These are phyloP conservation scores for Senecio squalidus DNA, from an alignment of 140 eudicot species.

Conservation along the genomic window DNA sequence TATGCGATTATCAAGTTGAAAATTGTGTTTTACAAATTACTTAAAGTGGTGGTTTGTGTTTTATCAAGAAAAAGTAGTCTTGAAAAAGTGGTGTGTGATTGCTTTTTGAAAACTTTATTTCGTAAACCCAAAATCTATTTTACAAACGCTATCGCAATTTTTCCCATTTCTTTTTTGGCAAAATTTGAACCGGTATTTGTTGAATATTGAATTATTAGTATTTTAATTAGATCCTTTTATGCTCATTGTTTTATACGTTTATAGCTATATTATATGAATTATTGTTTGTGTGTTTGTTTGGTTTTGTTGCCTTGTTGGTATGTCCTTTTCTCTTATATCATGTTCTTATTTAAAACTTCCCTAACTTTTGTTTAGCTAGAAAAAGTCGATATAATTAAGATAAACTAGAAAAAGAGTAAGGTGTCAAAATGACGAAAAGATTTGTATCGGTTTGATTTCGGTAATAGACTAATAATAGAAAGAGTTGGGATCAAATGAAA, in stretches of 20 bases:
- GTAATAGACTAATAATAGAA: neutral
- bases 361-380: neutral
- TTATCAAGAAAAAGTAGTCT: no score
- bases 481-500: no score
- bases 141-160: no score
- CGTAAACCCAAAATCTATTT: neutral
- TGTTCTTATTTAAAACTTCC: constrained; percentile 4
- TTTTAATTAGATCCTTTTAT: neutral
- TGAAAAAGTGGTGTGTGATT: no score
- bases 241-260: neutral
- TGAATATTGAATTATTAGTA: constrained; percentile 3
- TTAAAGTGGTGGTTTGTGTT: no score
- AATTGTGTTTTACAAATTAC: no score
- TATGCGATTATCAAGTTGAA: no score
- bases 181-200: neutral
- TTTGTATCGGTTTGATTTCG: neutral
- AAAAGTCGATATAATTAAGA: neutral
- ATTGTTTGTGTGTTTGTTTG: neutral
- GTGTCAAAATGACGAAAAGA: neutral
- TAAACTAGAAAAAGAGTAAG: neutral
- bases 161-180: no score
- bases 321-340: constrained; percentile 5
- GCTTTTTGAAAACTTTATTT: no score
- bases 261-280: neutral
- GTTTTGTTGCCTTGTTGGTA: constrained; percentile 6